Evolutionary conservation across 2,329 filamentous ascomycete species (phyloP).

Genomic region (Didymella lethalis): DNA sequence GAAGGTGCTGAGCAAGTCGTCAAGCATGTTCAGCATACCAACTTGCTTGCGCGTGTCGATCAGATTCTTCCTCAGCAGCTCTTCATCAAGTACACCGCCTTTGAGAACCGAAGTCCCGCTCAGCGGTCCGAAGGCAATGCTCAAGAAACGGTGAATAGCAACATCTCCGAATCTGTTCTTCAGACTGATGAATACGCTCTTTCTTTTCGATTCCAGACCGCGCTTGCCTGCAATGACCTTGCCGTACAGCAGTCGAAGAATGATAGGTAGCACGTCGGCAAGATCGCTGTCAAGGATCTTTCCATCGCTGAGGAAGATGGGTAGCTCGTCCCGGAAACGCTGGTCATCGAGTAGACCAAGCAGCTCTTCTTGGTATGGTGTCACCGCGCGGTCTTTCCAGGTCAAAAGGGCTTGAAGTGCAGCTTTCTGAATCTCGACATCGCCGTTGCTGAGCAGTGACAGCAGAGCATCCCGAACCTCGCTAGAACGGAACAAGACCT

Average conservation of each 20-base stretch:
- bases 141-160: conserved; percentile 81
- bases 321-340: conserved; percentile 92
- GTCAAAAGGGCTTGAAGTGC: conserved; percentile 84
- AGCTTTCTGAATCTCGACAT: conserved; percentile 85
- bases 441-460: conserved; percentile 82
- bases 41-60: conserved; percentile 80
- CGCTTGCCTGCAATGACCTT: conserved; percentile 84
- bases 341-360: conserved; percentile 88
- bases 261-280: conserved; percentile 77
- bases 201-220: conserved; percentile 80
- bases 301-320: conserved; percentile 77
- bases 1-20: conserved; percentile 84
- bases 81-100: conserved; percentile 58
- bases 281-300: conserved; percentile 78
- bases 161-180: conserved; percentile 73
- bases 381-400: conserved; percentile 83
- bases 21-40: conserved; percentile 90
- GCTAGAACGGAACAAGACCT: conserved; percentile 77
- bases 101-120: conserved; percentile 67
- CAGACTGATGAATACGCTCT: conserved; percentile 76
- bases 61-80: conserved; percentile 57
- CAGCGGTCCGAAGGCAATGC: conserved; percentile 79
- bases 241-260: conserved; percentile 88
- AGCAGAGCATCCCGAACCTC: conserved; percentile 81
- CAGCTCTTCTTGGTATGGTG: conserved; percentile 83